Evolutionary conservation across 257 asterid species (phyloP), one percentile per base, ranked within the genome.

Genomic region (Verbascum thapsus): DNA sequence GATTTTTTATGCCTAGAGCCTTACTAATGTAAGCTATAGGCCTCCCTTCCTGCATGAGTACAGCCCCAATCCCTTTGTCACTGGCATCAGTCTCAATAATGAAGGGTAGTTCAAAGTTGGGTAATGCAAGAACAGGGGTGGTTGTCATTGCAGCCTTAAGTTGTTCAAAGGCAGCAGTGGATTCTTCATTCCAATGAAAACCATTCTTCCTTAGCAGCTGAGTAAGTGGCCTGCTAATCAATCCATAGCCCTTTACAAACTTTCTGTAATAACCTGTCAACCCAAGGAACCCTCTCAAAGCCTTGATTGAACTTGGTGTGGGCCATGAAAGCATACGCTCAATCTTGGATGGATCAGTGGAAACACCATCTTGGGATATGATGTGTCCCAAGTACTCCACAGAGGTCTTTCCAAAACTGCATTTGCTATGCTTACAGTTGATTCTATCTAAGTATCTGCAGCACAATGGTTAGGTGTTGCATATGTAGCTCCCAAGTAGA

Each of bases 361-460:
- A 1, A 6, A 63, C 57, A 2, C 68, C 68, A 10, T 48, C 7
- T 4, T 11, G 16, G 3, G 47, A 7, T 1, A 70, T 53, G 3
- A 54, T 19, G n/a, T 61, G 70, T 2, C 70, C 75, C 0, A 70
- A 6, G 5, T 61, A 63, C 0, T 26, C 22, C 0, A 70, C 11
- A 0, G 13, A 0, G 0, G 3, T 1, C 3, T 11, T 4, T 0
- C 26, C 63, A 61, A 70, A 63, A 0, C n/a, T 8, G 15, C 70
- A 70, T 30, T 62, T 70, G 0, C 3, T 62, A 62, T 0, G 53
- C 50, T 12, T 12, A 53, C 0, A 70, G 22, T 5, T 30, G 18
- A 0, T 62, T 0, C 0, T 23, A 1, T 3, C 13, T 7, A 3
- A 71, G 7, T 0, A 17, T 12, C 1, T 6, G 0, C 1, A 70